These are phyloP conservation scores for Capsella rubella DNA, from an alignment of 441 rosid species.

Conservation along the genomic window DNA sequence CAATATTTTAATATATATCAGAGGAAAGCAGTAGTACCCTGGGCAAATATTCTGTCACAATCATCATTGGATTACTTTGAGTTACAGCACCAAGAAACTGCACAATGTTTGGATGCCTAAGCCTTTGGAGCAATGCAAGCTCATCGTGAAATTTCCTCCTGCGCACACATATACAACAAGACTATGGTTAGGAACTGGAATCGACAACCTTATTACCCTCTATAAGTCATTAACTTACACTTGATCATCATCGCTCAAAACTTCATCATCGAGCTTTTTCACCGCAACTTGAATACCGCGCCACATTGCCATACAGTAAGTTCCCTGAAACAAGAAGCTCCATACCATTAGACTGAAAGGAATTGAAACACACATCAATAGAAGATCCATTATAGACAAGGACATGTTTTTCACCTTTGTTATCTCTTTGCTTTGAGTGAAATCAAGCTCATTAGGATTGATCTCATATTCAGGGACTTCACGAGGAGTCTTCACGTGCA, in stretches of 20 bases:
- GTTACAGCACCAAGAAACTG: slow-evolving; percentile 98
- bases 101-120: slow-evolving; percentile 92
- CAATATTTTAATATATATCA: not conserved
- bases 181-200: not conserved
- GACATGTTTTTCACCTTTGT: slow-evolving; percentile 58
- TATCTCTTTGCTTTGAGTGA: slow-evolving; percentile 74
- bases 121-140: slow-evolving; percentile 91
- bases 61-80: slow-evolving; percentile 98
- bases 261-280: slow-evolving; percentile 77
- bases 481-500: slow-evolving; percentile 86
- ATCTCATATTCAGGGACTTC: slow-evolving; percentile 97
- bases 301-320: slow-evolving; percentile 82
- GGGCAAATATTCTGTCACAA: slow-evolving; percentile 89
- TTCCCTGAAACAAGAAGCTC: slow-evolving; percentile 63
- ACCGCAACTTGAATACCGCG: slow-evolving; percentile 97
- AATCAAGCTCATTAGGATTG: slow-evolving; percentile 74
- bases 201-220: slow-evolving; percentile 9
- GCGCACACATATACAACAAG: slow-evolving; percentile 36
- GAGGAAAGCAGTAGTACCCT: slow-evolving; percentile 54
- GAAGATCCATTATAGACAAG: not conserved
- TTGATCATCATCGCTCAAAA: slow-evolving; percentile 74
- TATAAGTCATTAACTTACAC: slow-evolving; percentile 60
- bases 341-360: slow-evolving; percentile 22
- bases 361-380: not conserved
- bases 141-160: slow-evolving; percentile 92